Evolutionary conservation across 2,329 filamentous ascomycete genomes (phyloP), one percentile per base, ranked within the genome.

Genomic region (Knoxdaviesia proteae): DNA sequence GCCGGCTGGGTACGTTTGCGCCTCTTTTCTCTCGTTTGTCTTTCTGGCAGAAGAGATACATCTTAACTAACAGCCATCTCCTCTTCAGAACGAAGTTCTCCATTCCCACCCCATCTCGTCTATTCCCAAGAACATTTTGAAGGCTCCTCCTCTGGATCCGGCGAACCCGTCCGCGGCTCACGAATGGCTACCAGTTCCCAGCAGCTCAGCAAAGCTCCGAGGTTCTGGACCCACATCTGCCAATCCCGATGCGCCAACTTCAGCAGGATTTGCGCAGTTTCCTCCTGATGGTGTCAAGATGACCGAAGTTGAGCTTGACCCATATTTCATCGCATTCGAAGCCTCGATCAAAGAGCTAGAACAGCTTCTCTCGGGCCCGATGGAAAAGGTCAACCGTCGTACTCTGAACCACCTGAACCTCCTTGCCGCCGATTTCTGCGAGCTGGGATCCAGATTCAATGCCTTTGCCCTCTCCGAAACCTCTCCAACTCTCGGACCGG

Each of bases 381-480:
- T 98, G 66, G 92, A 98, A 57, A 94, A 93, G 58, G 86, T 94
- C 47, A 98, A 96, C 53, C 76, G 88, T 33, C 74, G 90, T 34
- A 86, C 87, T 5, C 64, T 98, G 6, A 83, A 77, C 47, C 90
- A 98, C 53, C 61, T 96, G 7, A 83, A 83, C 9, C 77, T 80
- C 5, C 65, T 94, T 40, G 84, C 84, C 3, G 72, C 84, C 5
- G 90, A 98, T 56, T 69, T 96, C 47, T 84, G 86, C 50, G 90
- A 98, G 54, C 68, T 98, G 6, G 90, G 90, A 6, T 90, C 87
- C n/a, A 74, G 86, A 47, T 96, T 90, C 59, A 98, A 98, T 53
- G 90, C 83, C 1, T 98, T 98, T 58, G 92, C 92, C 0, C 68
- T 98, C 1, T 94, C 87, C 0, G 90, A 98, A 57, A 82, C 86